These are phyloP conservation scores for Calocera cornea DNA, from an alignment of 768 basidiomycete species.

Conservation along the genomic window DNA sequence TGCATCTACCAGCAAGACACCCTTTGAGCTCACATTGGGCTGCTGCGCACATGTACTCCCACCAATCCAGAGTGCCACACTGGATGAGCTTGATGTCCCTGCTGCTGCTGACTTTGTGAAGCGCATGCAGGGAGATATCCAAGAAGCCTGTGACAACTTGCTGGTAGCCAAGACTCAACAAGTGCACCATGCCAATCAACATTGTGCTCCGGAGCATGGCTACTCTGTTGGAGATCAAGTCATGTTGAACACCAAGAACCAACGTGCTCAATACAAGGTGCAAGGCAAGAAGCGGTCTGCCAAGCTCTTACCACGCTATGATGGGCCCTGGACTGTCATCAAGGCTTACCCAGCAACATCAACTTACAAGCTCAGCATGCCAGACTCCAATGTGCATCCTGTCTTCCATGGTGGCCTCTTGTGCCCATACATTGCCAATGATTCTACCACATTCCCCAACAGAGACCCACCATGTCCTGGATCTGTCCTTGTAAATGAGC, in stretches of 20 bases:
- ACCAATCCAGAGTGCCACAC: constrained; percentile 22
- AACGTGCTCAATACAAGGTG: constrained; percentile 14
- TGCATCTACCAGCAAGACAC: constrained; percentile 25
- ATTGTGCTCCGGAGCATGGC: constrained; percentile 9
- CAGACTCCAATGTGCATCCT: constrained; percentile 20
- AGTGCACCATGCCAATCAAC: constrained; percentile 21
- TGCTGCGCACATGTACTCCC: constrained; percentile 23
- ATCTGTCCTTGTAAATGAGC: no score
- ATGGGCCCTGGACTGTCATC: constrained; percentile 25
- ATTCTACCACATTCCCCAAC: constrained; percentile 27
- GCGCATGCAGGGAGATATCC: constrained; percentile 17
- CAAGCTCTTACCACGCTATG: constrained; percentile 30
- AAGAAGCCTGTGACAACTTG: constrained; percentile 26
- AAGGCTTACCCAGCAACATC: constrained; percentile 14
- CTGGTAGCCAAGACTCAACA: constrained; percentile 24
- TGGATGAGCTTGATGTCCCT: constrained; percentile 17
- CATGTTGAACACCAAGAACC: constrained; percentile 28
- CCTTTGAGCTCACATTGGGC: constrained; percentile 24
- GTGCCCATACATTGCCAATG: constrained; percentile 23
- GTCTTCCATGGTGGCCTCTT: constrained; percentile 29
- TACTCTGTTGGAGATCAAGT: constrained; percentile 24
- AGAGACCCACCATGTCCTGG: no score
- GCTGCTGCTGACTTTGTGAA: constrained; percentile 23
- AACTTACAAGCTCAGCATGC: constrained; percentile 20
- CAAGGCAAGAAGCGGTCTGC: constrained; percentile 19